Conservation (phyloP, 2,329 filamentous ascomycete species). For the Chlorencoelia australis region DNA sequence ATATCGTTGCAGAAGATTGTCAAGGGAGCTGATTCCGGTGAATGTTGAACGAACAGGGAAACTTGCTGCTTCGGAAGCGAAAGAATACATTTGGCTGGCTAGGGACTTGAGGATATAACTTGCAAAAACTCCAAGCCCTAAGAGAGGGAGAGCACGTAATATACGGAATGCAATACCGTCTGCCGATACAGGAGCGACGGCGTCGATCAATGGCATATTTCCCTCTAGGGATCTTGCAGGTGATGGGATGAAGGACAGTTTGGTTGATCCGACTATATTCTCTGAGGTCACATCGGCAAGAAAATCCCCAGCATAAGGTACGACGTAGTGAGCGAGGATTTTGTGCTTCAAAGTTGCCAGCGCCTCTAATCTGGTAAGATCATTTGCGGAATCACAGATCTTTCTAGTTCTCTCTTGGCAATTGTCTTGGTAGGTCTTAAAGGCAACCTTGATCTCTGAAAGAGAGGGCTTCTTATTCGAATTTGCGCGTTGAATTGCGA, state of each 20-base stretch:
- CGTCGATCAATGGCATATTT: constrained; percentile 24
- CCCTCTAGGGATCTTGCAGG: constrained; percentile 18
- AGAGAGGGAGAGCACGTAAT: constrained; percentile 20
- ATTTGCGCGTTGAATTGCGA: background rate
- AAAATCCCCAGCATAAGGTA: constrained; percentile 15
- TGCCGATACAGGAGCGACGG: too few relatives aligned
- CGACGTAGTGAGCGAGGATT: constrained; percentile 12
- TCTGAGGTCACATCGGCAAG: constrained; percentile 14
- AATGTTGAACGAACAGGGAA: too few relatives aligned
- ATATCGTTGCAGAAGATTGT: too few relatives aligned
- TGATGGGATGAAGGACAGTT: constrained; percentile 23
- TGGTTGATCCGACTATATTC: constrained; percentile 17
- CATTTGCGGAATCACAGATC: constrained; percentile 15
- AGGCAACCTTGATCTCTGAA: background rate
- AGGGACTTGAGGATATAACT: too few relatives aligned
- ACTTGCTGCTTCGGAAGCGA: too few relatives aligned
- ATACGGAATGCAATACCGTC: constrained; percentile 20
- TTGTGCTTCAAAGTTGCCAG: constrained; percentile 10
- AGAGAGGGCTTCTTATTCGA: background rate
- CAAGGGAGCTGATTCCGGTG: background rate
- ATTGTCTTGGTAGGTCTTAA: constrained; percentile 13
- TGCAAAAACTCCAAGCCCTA: too few relatives aligned
- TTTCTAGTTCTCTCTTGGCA: constrained; percentile 13
- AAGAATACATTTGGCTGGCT: too few relatives aligned
- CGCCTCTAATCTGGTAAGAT: constrained; percentile 17